Evolutionary conservation across 2,329 filamentous ascomycete species (phyloP).

Genomic region (Pleomassaria siparia): DNA sequence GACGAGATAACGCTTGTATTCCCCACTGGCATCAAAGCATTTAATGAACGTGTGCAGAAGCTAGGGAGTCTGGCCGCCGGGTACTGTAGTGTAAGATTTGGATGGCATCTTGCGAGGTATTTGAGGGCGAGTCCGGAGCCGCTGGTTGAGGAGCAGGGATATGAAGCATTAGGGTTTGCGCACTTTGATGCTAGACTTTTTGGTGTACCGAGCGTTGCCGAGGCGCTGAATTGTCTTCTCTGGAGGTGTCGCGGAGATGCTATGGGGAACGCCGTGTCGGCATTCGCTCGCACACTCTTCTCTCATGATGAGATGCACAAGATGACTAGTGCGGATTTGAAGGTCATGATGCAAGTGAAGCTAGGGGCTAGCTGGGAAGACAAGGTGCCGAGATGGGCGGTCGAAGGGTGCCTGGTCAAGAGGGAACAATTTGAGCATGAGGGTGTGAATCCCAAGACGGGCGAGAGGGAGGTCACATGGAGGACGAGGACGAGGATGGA

Average conservation of each 20-base stretch:
- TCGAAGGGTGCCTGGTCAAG: constrained; percentile 35
- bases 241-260: constrained; percentile 37
- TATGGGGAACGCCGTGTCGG: constrained; percentile 29
- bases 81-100: constrained; percentile 32
- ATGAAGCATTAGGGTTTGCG: constrained; percentile 20
- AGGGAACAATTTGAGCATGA: constrained; percentile 33
- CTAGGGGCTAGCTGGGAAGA: constrained; percentile 27
- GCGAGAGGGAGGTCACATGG: constrained; percentile 20
- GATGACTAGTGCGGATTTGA: constrained; percentile 23
- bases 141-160: constrained; percentile 15
- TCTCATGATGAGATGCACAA: constrained; percentile 26
- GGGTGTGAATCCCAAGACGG: constrained; percentile 31
- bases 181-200: constrained; percentile 36
- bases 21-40: constrained; percentile 26
- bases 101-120: constrained; percentile 19
- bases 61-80: constrained; percentile 29
- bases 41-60: constrained; percentile 35
- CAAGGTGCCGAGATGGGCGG: constrained; percentile 33
- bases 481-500: constrained; percentile 27
- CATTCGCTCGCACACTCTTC: constrained; percentile 32
- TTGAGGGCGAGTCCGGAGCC: constrained; percentile 21
- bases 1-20: constrained; percentile 38
- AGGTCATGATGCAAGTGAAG: constrained; percentile 26
- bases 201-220: constrained; percentile 24
- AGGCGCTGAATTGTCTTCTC: constrained; percentile 32